Evolutionary conservation across 2,329 filamentous ascomycete species (phyloP).

Genomic region (Aureobasidium zeae): DNA sequence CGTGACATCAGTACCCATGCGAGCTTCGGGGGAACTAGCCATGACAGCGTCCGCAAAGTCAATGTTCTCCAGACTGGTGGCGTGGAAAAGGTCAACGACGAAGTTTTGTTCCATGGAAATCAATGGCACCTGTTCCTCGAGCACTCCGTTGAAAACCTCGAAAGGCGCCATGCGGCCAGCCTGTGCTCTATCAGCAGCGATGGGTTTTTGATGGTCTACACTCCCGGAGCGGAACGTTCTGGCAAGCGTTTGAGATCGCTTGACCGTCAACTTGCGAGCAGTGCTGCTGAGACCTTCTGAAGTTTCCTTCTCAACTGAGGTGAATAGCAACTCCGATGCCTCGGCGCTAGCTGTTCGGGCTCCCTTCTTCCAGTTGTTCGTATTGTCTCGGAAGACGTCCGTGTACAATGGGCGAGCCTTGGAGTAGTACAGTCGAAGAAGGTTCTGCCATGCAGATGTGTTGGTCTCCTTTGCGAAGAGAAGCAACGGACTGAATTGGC

Average conservation of each 20-base stretch:
- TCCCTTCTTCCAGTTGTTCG: conserved; percentile 56
- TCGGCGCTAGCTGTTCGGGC: conserved; percentile 27
- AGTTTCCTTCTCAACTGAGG: conserved; percentile 78
- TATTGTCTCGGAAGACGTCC: conserved; percentile 69
- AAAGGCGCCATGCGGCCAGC: conserved; percentile 63
- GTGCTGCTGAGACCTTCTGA: conserved; percentile 52
- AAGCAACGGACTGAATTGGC: conserved; percentile 80
- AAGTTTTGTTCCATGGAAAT: conserved; percentile 96
- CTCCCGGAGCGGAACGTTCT: conserved; percentile 61
- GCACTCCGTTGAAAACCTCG: conserved; percentile 68
- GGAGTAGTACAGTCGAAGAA: conserved; percentile 72
- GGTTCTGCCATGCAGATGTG: conserved; percentile 65
- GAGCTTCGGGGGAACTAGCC: conserved; percentile 54
- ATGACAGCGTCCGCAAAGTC: conserved; percentile 79
- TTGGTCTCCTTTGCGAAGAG: conserved; percentile 84
- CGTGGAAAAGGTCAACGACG: conserved; percentile 91
- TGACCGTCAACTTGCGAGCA: conserved; percentile 85
- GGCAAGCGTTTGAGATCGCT: conserved; percentile 80
- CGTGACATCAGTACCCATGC: conserved; percentile 59
- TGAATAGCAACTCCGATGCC: conserved; percentile 60
- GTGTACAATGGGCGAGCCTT: conserved; percentile 69
- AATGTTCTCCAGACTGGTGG: conserved; percentile 68
- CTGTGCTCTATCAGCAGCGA: conserved; percentile 32
- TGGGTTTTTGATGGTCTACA: conserved; percentile 45
- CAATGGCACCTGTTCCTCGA: conserved; percentile 74